Conservation (phyloP, 306 rosid species). For the Lablab purpureus region DNA sequence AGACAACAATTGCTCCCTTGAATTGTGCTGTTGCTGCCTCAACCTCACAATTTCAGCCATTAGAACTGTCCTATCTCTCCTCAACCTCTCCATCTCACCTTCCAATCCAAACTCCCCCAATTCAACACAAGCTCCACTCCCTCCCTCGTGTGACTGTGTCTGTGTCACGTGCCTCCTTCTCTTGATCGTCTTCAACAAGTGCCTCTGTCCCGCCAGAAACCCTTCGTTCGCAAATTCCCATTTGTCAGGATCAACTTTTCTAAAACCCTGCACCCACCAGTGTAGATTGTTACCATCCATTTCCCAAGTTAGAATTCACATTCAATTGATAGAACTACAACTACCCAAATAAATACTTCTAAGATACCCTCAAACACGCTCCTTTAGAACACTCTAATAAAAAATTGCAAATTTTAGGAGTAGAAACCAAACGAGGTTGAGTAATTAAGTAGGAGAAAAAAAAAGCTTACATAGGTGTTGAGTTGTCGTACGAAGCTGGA, state of each 20-base stretch:
- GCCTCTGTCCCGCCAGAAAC: conserved; percentile 84
- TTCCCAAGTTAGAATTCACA: neutral
- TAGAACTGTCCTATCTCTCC: conserved; percentile 67
- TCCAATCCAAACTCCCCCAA: conserved; percentile 82
- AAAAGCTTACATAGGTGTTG: conserved; percentile 74
- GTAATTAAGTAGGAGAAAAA: no score
- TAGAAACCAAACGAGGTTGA: neutral
- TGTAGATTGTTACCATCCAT: neutral
- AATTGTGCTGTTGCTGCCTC: conserved; percentile 78
- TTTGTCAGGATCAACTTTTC: conserved; percentile 90
- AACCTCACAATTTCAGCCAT: conserved; percentile 74
- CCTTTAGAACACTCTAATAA: no score
- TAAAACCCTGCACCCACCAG: conserved; percentile 70
- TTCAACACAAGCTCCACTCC: conserved; percentile 67
- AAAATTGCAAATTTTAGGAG: no score
- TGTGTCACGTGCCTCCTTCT: conserved; percentile 81
- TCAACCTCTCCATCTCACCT: conserved; percentile 70
- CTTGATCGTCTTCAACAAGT: conserved; percentile 78
- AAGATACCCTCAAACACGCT: no score
- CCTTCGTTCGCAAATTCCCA: conserved; percentile 99
- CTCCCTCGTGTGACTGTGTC: conserved; percentile 54
- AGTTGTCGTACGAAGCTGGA: conserved; percentile 99
- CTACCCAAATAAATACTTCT: no score
- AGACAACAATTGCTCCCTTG: conserved; percentile 54
- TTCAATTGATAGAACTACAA: no score